A percentile compares a stretch with the other conserved stretches of the same genome.
Conservation (phyloP, 1,284 basidiomycete genomes). For the Sporisorium sorghi region DNA sequence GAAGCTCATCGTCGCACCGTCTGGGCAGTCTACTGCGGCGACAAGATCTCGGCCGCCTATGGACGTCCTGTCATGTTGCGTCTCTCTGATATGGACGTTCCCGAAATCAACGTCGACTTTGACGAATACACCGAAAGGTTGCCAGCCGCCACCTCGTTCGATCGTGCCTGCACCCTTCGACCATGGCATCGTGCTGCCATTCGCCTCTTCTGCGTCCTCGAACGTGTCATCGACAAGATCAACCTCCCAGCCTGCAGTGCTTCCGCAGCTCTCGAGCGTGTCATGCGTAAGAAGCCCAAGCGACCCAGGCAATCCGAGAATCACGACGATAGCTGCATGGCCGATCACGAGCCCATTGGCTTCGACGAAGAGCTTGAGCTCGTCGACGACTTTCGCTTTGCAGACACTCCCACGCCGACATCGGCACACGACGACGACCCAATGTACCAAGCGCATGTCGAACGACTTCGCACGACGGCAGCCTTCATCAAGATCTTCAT, state of each 20-base stretch:
- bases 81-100: slow-evolving; percentile 49
- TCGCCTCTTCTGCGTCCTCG: slow-evolving; percentile 49
- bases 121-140: slow-evolving; percentile 50
- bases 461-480: slow-evolving; percentile 44
- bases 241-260: slow-evolving; percentile 52
- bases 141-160: slow-evolving; percentile 46
- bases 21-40: slow-evolving; percentile 52
- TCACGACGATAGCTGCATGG: slow-evolving; percentile 52
- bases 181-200: slow-evolving; percentile 49
- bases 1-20: slow-evolving; percentile 48
- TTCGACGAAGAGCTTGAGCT: slow-evolving; percentile 50
- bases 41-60: slow-evolving; percentile 53
- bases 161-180: slow-evolving; percentile 41
- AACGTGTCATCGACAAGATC: slow-evolving; percentile 54
- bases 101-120: slow-evolving; percentile 46
- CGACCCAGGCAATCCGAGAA: slow-evolving; percentile 44
- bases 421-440: slow-evolving; percentile 45
- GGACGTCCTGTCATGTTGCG: slow-evolving; percentile 49
- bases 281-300: slow-evolving; percentile 51
- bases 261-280: slow-evolving; percentile 42
- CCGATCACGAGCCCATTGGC: slow-evolving; percentile 49
- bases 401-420: slow-evolving; percentile 42
- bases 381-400: slow-evolving; percentile 40
- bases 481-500: slow-evolving; percentile 56
- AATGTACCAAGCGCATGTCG: slow-evolving; percentile 47